Percentiles rank a stretch among this genome's conserved stretches.
Evolutionary conservation across 2,329 filamentous ascomycete genomes (phyloP).

Genomic region (Fusarium austroafricanum): DNA sequence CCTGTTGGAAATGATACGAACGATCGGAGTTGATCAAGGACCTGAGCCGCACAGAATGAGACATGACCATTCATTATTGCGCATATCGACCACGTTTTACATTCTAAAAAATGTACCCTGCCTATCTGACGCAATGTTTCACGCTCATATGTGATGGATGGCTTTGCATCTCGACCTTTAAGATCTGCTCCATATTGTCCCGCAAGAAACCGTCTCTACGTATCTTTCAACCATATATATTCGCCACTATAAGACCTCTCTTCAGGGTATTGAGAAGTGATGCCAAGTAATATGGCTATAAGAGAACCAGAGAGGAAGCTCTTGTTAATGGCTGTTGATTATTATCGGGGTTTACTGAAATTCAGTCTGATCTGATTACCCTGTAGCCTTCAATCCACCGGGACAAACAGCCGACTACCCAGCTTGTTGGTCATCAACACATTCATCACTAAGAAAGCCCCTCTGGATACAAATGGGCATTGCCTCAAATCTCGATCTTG

Average conservation of each 20-base stretch:
- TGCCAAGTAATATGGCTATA: too few species aligned
- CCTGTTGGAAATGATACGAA: constrained; percentile 17
- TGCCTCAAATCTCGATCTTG: constrained; percentile 22
- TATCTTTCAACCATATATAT: too few species aligned
- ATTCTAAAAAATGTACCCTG: constrained; percentile 17
- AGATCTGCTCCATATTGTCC: too few species aligned
- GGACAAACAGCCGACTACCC: background rate
- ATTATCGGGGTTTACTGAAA: background rate
- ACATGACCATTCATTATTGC: constrained; percentile 36
- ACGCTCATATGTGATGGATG: background rate
- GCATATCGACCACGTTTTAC: constrained; percentile 27
- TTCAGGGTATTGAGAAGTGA: too few species aligned
- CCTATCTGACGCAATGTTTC: constrained; percentile 27
- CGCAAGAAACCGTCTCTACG: background rate
- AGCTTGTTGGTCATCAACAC: constrained; percentile 18
- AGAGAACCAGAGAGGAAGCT: too few species aligned
- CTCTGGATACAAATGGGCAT: background rate
- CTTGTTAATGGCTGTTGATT: too few species aligned
- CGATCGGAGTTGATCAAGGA: constrained; percentile 19
- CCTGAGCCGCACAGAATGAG: constrained; percentile 38
- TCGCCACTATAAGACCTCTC: too few species aligned
- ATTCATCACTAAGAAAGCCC: constrained; percentile 18
- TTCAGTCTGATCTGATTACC: background rate
- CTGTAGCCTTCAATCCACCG: background rate
- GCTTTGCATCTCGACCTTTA: background rate